phyloP scores from a whole-genome alignment of 768 basidiomycete species.

The Rhodosporidiobolus sp. region DNA sequence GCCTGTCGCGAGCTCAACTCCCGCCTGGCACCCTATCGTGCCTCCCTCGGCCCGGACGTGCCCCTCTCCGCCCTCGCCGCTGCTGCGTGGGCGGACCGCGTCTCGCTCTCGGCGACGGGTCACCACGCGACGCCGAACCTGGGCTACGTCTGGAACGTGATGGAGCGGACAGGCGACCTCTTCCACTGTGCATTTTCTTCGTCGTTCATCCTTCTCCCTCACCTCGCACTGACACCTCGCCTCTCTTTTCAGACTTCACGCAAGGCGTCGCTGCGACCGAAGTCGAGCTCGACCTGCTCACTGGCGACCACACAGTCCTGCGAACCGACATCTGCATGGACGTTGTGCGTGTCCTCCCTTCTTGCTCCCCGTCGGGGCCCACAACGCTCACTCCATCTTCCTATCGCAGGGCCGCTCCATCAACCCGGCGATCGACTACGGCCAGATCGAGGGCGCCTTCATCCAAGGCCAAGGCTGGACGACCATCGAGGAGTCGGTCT shows the following conservation, averaged over 20 bases:
- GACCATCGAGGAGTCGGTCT: constrained; percentile 42
- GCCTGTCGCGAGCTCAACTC: constrained; percentile 43
- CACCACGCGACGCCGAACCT: constrained; percentile 30
- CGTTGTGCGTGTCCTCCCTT: background rate
- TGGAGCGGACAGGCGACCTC: constrained; percentile 10
- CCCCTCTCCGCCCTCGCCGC: constrained; percentile 35
- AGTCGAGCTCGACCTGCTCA: constrained; percentile 43
- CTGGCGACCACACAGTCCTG: constrained; percentile 40
- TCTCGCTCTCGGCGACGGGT: constrained; percentile 36
- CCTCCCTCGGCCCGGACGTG: constrained; percentile 39
- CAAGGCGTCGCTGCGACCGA: constrained; percentile 39
- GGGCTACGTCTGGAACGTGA: constrained; percentile 35
- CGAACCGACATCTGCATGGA: constrained; percentile 36
- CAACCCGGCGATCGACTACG: constrained; percentile 44
- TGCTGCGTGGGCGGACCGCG: constrained; percentile 39
- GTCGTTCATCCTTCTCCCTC: too few species aligned
- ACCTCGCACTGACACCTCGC: background rate
- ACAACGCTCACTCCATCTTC: background rate
- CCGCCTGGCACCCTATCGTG: constrained; percentile 39
- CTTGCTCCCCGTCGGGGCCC: too few species aligned
- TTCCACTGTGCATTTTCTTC: constrained; percentile 25
- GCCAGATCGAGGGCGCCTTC: constrained; percentile 44
- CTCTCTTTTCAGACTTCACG: constrained; percentile 32
- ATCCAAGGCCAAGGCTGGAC: constrained; percentile 37
- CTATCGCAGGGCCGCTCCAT: constrained; percentile 38